These are phyloP conservation scores for Phyllosticta paracitricarpa DNA, from an alignment of 2,329 filamentous ascomycete species.

Conservation along the genomic window DNA sequence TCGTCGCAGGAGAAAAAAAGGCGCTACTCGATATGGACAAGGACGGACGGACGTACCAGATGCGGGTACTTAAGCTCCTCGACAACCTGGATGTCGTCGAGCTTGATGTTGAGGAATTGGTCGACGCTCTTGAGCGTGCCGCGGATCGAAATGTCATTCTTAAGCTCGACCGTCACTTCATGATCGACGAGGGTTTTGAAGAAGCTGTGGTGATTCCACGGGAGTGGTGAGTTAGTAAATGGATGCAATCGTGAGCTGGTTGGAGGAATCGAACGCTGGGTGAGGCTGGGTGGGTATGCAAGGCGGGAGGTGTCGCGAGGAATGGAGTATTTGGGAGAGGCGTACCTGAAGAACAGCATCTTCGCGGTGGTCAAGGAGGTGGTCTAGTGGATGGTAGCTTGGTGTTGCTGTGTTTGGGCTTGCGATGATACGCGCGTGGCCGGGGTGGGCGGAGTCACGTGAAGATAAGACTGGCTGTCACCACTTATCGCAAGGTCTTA, in stretches of 20 bases:
- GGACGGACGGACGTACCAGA: conserved; percentile 46
- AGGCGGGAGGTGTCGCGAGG: background rate
- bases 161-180: conserved; percentile 95
- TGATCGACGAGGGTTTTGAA: conserved; percentile 99
- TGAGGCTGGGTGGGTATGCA: background rate
- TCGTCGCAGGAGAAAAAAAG: background rate
- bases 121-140: conserved; percentile 95
- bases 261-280: background rate
- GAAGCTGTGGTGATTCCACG: conserved; percentile 50
- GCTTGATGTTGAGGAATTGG: conserved; percentile 98
- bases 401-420: background rate
- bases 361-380: conserved; percentile 13
- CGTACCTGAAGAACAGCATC: conserved; percentile 32
- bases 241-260: background rate
- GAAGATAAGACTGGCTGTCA: too few relatives aligned
- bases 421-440: background rate
- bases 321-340: background rate
- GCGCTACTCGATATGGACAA: background rate
- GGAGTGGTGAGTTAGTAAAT: background rate
- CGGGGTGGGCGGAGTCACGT: too few relatives aligned
- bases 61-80: conserved; percentile 95
- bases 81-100: conserved; percentile 87
- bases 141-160: conserved; percentile 96
- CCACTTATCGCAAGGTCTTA: too few relatives aligned
- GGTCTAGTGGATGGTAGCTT: background rate